Evolutionary conservation across 352 stramenopile genomes (phyloP).

Genomic region (Saprolegnia diclina): DNA sequence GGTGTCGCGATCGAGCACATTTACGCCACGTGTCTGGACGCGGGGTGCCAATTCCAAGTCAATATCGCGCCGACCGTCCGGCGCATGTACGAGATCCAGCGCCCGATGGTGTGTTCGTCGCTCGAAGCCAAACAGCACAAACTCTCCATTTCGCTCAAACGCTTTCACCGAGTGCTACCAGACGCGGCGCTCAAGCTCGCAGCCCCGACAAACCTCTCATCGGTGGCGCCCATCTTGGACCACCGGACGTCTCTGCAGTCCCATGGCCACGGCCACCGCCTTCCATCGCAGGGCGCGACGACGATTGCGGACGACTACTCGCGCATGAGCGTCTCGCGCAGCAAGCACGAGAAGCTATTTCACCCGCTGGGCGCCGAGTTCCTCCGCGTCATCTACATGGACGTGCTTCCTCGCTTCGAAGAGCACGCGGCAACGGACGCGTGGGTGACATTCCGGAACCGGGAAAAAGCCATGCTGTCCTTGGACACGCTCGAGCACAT

Average conservation of each 20-base stretch:
- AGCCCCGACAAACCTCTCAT: background rate
- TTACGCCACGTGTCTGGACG: slow-evolving; percentile 10
- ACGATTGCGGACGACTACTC: background rate
- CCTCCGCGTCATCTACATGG: slow-evolving; percentile 15
- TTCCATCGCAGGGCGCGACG: background rate
- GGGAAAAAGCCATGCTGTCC: slow-evolving; percentile 26
- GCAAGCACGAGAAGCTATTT: slow-evolving; percentile 18
- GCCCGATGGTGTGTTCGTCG: slow-evolving; percentile 4
- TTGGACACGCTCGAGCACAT: slow-evolving; percentile 21
- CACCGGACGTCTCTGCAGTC: background rate
- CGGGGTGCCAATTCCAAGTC: background rate
- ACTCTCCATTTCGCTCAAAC: slow-evolving; percentile 1
- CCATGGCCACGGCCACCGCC: background rate
- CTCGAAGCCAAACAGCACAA: background rate
- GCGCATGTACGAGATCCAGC: slow-evolving; percentile 13
- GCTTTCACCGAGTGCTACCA: background rate
- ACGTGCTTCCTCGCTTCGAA: slow-evolving; percentile 24
- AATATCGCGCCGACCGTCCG: slow-evolving; percentile 4
- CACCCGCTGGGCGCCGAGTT: slow-evolving; percentile 26
- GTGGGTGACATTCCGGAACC: slow-evolving; percentile 23
- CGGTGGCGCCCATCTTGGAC: background rate
- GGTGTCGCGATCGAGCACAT: slow-evolving; percentile 7
- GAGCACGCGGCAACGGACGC: background rate
- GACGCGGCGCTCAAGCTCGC: background rate
- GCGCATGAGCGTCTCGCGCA: slow-evolving; percentile 8